Evolutionary conservation across 1,139 yeast species (phyloP), one percentile per base, ranked within the genome.

Genomic region (Taphrina populina): DNA sequence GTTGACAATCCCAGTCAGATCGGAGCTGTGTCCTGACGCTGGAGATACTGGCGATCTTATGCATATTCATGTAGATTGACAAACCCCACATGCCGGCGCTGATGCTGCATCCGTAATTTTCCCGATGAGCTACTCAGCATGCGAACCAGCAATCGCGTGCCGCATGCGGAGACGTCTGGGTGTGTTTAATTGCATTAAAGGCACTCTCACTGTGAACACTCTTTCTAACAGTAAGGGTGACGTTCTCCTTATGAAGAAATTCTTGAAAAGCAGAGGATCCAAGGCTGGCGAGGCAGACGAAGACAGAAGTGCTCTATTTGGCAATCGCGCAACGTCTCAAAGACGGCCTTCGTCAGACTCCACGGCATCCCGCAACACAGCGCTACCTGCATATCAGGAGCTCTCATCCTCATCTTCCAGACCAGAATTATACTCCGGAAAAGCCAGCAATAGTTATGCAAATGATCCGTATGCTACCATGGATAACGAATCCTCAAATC

Each of bases 181-280:
- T n/a, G n/a, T n/a, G n/a, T n/a, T n/a, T n/a, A n/a, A n/a, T n/a
- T n/a, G n/a, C n/a, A n/a, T n/a, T n/a, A n/a, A n/a, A n/a, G n/a
- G n/a, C n/a, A n/a, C n/a, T n/a, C n/a, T n/a, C n/a, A n/a, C n/a
- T n/a, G n/a, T n/a, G n/a, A n/a, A n/a, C n/a, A n/a, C n/a, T n/a
- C n/a, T n/a, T n/a, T n/a, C n/a, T n/a, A n/a, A n/a, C n/a, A n/a
- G n/a, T n/a, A n/a, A n/a, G n/a, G n/a, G n/a, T n/a, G n/a, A n/a
- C n/a, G n/a, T n/a, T n/a, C n/a, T n/a, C n/a, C n/a, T n/a, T n/a
- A 52, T 52, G 56, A 52, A 52, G 43, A 40, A 41, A 30, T 52
- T 52, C 32, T 34, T 52, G 17, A 35, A 36, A 13, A 27, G 41
- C 15, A 45, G 35, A 20, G 11, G 24, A 1, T 32, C 34, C 13